Evolutionary conservation across 345 rosid species (phyloP), one percentile per base, ranked within the genome.

Genomic region (Dipteronia sinensis): DNA sequence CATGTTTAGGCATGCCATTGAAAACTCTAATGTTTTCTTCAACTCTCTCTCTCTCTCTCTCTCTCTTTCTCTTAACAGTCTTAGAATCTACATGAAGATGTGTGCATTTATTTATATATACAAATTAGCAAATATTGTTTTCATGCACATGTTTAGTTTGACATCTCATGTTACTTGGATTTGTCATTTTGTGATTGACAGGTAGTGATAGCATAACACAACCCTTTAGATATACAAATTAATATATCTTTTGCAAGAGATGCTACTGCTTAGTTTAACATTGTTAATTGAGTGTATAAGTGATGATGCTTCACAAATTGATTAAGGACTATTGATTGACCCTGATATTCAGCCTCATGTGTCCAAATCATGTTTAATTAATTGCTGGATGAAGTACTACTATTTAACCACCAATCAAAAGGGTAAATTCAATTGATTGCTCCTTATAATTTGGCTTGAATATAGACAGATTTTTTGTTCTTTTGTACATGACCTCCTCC

Each of bases 141-240:
- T 76, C 38, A 38, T 70, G 85, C 74, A 63, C 44, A 67, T 76
- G 62, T 67, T 72, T 38, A 75, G 82, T 67, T 53, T 78, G 88
- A 82, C 90, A 87, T 78, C 87, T 88, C 94, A 87, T 83, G 90
- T 88, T 90, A 83, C 90, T 87, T 66, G 59, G 88, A 81, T 78
- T 84, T 87, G 92, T 87, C 89, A 55, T 47, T 53, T 83, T 80
- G 83, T 84, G 81, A 67, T 83, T 65, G 74, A 75, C 71, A 71
- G 65, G 53, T 68, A 53, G 71, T 71, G 66, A 15, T 47, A 25
- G 51, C 38, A 63, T 6, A 34, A 34, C 38, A 4, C 71, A 65
- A 29, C 19, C 22, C 22, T 73, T 68, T 75, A 31, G 56, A 20
- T 71, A 27, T 71, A 27, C 22, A 78, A 67, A 67, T 59, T 61